Evolutionary conservation across 495 filamentous ascomycete species (phyloP).

Genomic region (Neohortaea acidophila): DNA sequence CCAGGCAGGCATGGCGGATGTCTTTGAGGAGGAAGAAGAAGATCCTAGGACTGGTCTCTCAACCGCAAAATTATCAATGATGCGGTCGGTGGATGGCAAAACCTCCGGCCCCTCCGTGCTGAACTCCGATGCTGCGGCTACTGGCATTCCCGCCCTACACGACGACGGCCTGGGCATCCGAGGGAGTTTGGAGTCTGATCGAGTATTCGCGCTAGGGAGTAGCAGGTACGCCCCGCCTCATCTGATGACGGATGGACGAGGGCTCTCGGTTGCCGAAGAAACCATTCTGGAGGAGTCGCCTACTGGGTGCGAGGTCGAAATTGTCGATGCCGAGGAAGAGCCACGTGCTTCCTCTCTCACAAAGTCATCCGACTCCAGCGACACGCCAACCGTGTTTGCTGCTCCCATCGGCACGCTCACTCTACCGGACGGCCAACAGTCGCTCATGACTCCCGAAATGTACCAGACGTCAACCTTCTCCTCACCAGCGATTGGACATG

Average conservation of each 20-base stretch:
- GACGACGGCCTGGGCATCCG: constrained; percentile 21
- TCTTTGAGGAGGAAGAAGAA: constrained; percentile 93
- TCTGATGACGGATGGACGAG: constrained; percentile 22
- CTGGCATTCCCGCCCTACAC: constrained; percentile 18
- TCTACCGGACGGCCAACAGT: constrained; percentile 9
- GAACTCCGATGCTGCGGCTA: constrained; percentile 29
- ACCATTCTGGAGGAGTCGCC: constrained; percentile 30
- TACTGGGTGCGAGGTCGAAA: constrained; percentile 25
- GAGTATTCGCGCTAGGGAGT: constrained; percentile 8
- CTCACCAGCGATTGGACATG: constrained; percentile 27
- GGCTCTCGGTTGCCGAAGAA: constrained; percentile 32
- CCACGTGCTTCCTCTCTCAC: constrained; percentile 30
- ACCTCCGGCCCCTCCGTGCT: constrained; percentile 31
- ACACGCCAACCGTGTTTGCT: constrained; percentile 31
- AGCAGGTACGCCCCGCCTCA: constrained; percentile 18
- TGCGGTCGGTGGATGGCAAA: constrained; percentile 18
- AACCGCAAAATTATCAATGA: too few relatives aligned
- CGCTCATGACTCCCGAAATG: constrained; percentile 25
- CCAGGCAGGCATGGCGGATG: constrained; percentile 63
- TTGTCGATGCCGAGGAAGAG: constrained; percentile 30
- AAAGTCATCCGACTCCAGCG: constrained; percentile 39
- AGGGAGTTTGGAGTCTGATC: constrained; percentile 21
- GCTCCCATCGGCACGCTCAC: constrained; percentile 2
- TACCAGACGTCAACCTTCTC: constrained; percentile 34
- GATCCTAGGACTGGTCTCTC: too few relatives aligned